Evolutionary conservation across 2,329 filamentous ascomycete genomes (phyloP), one percentile per base, ranked within the genome.

Genomic region (Colletotrichum caudatum): DNA sequence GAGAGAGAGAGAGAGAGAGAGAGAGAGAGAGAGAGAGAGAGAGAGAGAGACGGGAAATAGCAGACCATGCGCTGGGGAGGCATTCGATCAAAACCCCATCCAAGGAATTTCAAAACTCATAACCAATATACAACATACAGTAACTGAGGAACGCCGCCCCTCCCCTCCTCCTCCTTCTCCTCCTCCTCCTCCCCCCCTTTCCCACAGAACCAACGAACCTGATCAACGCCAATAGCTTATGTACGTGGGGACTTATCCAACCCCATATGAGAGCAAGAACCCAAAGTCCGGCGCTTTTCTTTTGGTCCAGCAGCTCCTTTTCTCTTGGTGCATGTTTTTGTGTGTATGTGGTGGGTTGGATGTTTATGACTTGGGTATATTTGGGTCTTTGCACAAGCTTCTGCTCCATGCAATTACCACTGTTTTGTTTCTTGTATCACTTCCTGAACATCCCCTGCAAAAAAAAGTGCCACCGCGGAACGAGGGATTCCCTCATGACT

Each of bases 401-500:
- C 44, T 61, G 26, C 33, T 37, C 26, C 37, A 53, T 58, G 61
- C 61, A 64, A 64, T 39, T 56, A 64, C 50, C 50, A 8, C 57
- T 18, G 18, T 61, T 33, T 66, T 57, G 11, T 26, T 51, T 46
- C 56, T 46, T 66, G 41, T 33, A 54, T 68, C 26, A 33, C 35
- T 29, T 56, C 56, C 48, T 68, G 50, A 57, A 58, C 54, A 44
- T 29, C 39, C 18, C 14, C n/a, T 54, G 3, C 35, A 29, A 37
- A 46, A 20, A 20, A 39, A 44, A 11, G 29, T 20, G 44, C 29
- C n/a, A 9, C 50, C 26, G 54, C 5, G 26, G 11, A 5, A 26
- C 48, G 11, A 23, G 37, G 14, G 5, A 12, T 14, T 18, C 18
- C 33, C 70, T 74, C 79, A 87, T 78, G 86, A 85, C 80, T 90